Percentiles rank a stretch among this genome's conserved stretches.
phyloP scores from a whole-genome alignment of 139 green algal species.

The Yamagishiella unicocca region DNA sequence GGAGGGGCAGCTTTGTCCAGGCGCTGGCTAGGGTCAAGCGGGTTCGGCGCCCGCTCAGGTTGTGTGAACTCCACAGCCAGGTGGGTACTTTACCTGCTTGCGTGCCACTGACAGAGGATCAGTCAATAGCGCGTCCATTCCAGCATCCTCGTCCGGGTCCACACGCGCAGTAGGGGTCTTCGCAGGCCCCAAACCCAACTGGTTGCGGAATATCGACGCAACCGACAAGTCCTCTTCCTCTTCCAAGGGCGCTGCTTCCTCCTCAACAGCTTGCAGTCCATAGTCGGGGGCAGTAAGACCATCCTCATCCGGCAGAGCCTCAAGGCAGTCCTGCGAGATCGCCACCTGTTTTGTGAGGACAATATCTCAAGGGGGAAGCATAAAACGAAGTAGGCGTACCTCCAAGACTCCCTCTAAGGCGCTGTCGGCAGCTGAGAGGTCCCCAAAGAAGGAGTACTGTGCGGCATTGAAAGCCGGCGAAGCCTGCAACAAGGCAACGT shows the following conservation, averaged over 20 bases:
- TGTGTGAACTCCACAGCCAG: too few species aligned
- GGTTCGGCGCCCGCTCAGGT: too few species aligned
- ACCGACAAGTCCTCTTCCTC: constrained; percentile 69
- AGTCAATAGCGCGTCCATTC: constrained; percentile 8
- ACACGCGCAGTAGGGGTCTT: background rate
- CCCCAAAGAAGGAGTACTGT: constrained; percentile 83
- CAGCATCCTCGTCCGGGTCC: constrained; percentile 21
- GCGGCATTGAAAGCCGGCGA: constrained; percentile 58
- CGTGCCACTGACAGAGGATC: constrained; percentile 14
- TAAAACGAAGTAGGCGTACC: constrained; percentile 21
- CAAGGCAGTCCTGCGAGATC: constrained; percentile 77
- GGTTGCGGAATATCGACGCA: constrained; percentile 70
- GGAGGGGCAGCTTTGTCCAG: too few species aligned
- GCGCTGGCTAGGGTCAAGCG: too few species aligned
- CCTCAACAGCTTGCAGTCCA: constrained; percentile 51
- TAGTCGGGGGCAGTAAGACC: constrained; percentile 43
- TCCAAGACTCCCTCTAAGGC: constrained; percentile 59
- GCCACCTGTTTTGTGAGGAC: background rate
- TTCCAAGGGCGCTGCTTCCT: constrained; percentile 46
- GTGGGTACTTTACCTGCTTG: constrained; percentile 2
- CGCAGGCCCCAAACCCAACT: background rate
- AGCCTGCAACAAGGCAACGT: background rate
- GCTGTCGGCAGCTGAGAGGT: constrained; percentile 54
- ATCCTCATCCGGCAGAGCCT: constrained; percentile 77
- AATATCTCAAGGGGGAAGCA: too few species aligned